Evolutionary conservation across 495 filamentous ascomycete genomes (phyloP).

Genomic region (Umbilicaria muhlenbergii): DNA sequence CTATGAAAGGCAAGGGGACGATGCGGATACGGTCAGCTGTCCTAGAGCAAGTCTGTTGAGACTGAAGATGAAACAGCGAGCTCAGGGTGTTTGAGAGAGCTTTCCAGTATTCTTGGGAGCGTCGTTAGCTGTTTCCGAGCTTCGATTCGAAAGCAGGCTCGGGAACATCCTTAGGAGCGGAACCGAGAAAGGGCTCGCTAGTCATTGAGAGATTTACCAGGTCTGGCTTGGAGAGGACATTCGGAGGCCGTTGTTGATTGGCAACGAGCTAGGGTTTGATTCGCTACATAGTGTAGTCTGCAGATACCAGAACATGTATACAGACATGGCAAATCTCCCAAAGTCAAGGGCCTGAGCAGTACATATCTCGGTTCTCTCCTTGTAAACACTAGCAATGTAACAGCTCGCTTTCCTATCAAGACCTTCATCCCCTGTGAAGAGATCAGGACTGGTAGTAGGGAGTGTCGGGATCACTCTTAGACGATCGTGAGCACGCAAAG

Average conservation of each 20-base stretch:
- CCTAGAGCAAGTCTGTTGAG: slow-evolving; percentile 65
- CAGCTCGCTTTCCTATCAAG: slow-evolving; percentile 34
- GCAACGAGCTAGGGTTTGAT: no score
- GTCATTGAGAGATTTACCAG: no score
- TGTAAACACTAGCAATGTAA: slow-evolving; percentile 19
- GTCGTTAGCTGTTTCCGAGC: neutral
- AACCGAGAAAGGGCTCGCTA: no score
- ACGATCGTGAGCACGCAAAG: slow-evolving; percentile 96
- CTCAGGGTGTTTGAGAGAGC: slow-evolving; percentile 22
- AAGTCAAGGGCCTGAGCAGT: no score
- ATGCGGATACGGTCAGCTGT: slow-evolving; percentile 65
- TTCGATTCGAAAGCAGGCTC: no score
- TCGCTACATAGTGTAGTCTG: no score
- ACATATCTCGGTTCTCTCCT: slow-evolving; percentile 8
- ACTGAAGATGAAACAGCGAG: slow-evolving; percentile 78
- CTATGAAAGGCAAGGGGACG: slow-evolving; percentile 66
- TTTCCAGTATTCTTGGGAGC: neutral
- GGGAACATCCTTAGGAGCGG: no score
- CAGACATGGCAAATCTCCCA: no score
- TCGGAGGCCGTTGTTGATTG: no score
- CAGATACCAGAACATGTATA: no score
- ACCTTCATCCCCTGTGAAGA: slow-evolving; percentile 35
- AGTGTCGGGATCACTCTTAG: slow-evolving; percentile 67
- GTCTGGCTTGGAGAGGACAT: no score
- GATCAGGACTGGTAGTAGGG: slow-evolving; percentile 47